Evolutionary conservation across 805 yeast genomes (phyloP).

Genomic region (Grigorovia humatica): DNA sequence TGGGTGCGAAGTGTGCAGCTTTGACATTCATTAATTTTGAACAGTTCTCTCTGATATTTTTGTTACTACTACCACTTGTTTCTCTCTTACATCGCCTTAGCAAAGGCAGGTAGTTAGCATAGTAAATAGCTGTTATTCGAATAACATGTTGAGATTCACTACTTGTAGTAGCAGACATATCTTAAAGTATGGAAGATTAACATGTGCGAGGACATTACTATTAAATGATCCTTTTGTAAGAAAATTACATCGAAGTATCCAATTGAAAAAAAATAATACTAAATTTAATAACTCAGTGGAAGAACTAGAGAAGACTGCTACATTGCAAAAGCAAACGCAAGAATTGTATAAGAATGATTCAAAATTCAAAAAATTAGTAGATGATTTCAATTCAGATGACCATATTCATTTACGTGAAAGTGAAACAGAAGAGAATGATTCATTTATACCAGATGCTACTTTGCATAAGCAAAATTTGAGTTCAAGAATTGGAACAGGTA

Average conservation of each 20-base stretch:
- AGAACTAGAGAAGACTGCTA: background rate
- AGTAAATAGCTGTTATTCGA: too few species aligned
- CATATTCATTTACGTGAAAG: constrained; percentile 35
- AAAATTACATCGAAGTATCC: background rate
- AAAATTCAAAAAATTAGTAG: constrained; percentile 8
- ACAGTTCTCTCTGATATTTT: too few species aligned
- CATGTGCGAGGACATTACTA: background rate
- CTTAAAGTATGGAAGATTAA: background rate
- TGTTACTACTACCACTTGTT: background rate
- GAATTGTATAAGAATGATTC: constrained; percentile 12
- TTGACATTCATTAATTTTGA: background rate
- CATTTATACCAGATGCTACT: constrained; percentile 28
- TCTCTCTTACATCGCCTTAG: too few species aligned
- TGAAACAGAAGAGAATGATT: constrained; percentile 35
- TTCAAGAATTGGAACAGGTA: background rate
- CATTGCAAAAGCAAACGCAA: constrained; percentile 1
- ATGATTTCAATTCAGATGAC: constrained; percentile 22
- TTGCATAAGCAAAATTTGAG: constrained; percentile 9
- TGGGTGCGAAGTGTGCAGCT: background rate
- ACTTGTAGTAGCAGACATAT: background rate
- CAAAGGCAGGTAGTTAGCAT: background rate
- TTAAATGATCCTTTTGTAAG: background rate
- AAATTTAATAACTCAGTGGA: background rate
- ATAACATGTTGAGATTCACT: background rate
- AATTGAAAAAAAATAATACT: background rate